A percentile compares a stretch with the other conserved stretches of the same genome.
These are phyloP conservation scores for Triticum timopheevii DNA, from an alignment of 176 grass and related monocot genomes.

Conservation along the genomic window DNA sequence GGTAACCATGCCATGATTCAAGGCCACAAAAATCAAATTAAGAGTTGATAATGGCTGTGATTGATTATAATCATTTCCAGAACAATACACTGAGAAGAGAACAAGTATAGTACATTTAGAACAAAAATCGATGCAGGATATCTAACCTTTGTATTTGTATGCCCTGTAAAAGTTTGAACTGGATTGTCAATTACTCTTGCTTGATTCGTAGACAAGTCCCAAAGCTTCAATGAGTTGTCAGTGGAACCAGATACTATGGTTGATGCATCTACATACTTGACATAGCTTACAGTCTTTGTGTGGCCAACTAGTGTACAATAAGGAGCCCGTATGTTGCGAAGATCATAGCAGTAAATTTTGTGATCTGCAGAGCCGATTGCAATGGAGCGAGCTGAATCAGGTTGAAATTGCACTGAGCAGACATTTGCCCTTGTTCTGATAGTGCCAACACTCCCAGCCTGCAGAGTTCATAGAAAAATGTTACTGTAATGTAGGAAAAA, in stretches of 20 bases:
- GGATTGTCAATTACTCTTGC: slow-evolving; percentile 60
- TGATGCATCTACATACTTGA: slow-evolving; percentile 78
- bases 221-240: slow-evolving; percentile 88
- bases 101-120: neutral
- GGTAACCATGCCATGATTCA: neutral
- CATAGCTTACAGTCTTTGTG: slow-evolving; percentile 94
- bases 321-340: slow-evolving; percentile 77
- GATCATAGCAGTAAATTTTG: slow-evolving; percentile 95
- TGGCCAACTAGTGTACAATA: slow-evolving; percentile 72
- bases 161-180: slow-evolving; percentile 85
- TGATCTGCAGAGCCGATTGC: slow-evolving; percentile 95
- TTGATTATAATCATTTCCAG: slow-evolving; percentile 16
- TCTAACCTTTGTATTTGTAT: slow-evolving; percentile 93
- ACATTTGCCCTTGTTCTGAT: slow-evolving; percentile 96
- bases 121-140: neutral
- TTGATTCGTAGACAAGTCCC: slow-evolving; percentile 66
- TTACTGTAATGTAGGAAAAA: slow-evolving; percentile 22
- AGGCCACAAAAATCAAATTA: neutral
- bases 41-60: neutral
- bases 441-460: slow-evolving; percentile 88
- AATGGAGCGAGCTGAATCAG: slow-evolving; percentile 72
- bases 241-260: slow-evolving; percentile 85
- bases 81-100: neutral
- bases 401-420: slow-evolving; percentile 94
- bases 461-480: slow-evolving; percentile 39